Base-by-base conservation (phyloP, 371 early-diverging fungal species). In the Mortierella sp. region DNA sequence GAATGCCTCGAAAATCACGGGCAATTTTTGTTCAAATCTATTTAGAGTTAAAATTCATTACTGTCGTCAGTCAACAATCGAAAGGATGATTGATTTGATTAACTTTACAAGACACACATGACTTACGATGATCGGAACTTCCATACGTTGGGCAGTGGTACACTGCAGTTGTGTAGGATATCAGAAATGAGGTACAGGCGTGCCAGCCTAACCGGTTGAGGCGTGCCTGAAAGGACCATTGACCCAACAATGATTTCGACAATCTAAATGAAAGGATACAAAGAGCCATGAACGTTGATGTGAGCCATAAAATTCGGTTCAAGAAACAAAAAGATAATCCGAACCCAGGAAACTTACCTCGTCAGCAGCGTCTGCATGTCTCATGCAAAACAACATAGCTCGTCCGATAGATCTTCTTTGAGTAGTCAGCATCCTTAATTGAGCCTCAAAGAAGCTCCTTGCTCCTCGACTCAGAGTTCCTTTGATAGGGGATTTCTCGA, bases 311-410 rank as follows among this genome's bases (percentile, higher is more conserved):
- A 24, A 47, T 67, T 59, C 38, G 36, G 8, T 52, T n/a, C 16
- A n/a, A 11, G 52, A 21, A 21, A 28, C 21, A 22, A 6, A 6
- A 11, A 16, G n/a, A 32, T 7, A 11, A 21, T 28, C 47, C 21
- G 45, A 15, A 22, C 55, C 38, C 50, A 38, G 67, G 47, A 36
- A 7, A 66, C 63, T 63, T 83, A 91, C 93, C 79, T 94, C 94
- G 28, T 92, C 92, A 0, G 95, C 91, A 0, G 95, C 94, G 59
- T 94, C 92, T 0, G 96, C 92, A 74, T 95, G 95, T 63, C 94
- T 93, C 50, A 98, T 90, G 33, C 93, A 92, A 85, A 96, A 94
- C n/a, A 91, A 87, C 97, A 97, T 97, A 9, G 92, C 89, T 7
- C 87, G 76, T 1, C 93, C 96, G 67, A 97, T 94, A 1, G 84